Conservation (phyloP, 345 rosid genomes). For the Microcos paniculata region DNA sequence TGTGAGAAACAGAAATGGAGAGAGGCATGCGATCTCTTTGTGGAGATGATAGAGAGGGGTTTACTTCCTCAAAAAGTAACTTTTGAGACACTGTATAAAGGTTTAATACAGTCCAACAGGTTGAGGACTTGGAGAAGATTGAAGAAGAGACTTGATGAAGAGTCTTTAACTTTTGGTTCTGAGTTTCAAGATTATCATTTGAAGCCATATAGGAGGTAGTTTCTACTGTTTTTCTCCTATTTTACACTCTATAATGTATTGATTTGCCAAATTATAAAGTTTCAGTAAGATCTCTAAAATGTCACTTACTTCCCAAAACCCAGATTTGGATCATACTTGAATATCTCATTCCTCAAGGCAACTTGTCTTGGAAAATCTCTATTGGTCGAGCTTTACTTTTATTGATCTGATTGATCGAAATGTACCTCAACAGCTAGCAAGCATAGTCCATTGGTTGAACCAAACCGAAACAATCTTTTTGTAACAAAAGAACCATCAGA, state of each 20-base stretch:
- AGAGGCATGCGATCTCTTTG: constrained; percentile 72
- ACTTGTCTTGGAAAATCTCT: too few relatives aligned
- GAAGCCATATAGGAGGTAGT: constrained; percentile 59
- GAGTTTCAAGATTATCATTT: constrained; percentile 70
- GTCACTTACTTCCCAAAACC: too few relatives aligned
- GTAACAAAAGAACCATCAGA: too few relatives aligned
- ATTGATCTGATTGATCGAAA: too few relatives aligned
- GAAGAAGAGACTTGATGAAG: constrained; percentile 83
- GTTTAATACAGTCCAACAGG: constrained; percentile 84
- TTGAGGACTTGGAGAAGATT: constrained; percentile 89
- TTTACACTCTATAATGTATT: neutral
- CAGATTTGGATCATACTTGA: too few relatives aligned
- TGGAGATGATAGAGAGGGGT: constrained; percentile 91
- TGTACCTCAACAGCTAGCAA: too few relatives aligned
- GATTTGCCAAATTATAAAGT: neutral
- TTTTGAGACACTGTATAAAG: constrained; percentile 74
- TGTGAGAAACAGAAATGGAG: constrained; percentile 70
- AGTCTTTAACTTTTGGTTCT: constrained; percentile 66
- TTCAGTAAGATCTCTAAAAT: neutral
- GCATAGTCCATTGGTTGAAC: too few relatives aligned
- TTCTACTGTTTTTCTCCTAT: neutral
- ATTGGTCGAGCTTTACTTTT: too few relatives aligned
- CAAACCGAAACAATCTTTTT: too few relatives aligned
- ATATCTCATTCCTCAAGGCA: too few relatives aligned
- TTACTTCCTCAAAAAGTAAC: constrained; percentile 84